Conservation (phyloP, 495 filamentous ascomycete species). For the Barbatosphaeria neglecta region DNA sequence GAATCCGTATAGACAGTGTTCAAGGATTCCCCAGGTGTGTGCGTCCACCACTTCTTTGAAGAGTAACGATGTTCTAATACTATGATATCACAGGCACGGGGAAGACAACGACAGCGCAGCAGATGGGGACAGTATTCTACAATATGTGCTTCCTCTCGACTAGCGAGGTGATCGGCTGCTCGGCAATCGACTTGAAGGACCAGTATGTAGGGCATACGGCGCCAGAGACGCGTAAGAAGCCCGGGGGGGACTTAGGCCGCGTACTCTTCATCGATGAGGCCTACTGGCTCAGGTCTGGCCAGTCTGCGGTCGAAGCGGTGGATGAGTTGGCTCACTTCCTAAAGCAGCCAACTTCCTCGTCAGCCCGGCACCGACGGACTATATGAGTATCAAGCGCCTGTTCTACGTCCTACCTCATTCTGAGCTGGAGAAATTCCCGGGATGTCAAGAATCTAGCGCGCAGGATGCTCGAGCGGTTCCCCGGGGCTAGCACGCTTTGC, state of each 20-base stretch:
- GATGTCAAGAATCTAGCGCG: no score
- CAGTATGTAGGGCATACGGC: slow-evolving; percentile 47
- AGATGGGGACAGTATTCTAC: slow-evolving; percentile 59
- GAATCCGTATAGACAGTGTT: slow-evolving; percentile 22
- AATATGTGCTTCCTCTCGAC: slow-evolving; percentile 48
- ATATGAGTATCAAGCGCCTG: no score
- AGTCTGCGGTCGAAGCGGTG: slow-evolving; percentile 38
- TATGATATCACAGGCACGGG: slow-evolving; percentile 31
- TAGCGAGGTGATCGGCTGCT: slow-evolving; percentile 42
- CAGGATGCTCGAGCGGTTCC: no score
- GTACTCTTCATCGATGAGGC: slow-evolving; percentile 55
- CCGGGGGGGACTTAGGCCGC: slow-evolving; percentile 45
- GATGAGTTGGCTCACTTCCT: slow-evolving; percentile 53
- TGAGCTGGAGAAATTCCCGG: no score
- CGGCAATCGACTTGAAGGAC: slow-evolving; percentile 46
- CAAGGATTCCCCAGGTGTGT: slow-evolving; percentile 24
- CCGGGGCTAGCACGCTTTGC: no score
- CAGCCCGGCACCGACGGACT: no score
- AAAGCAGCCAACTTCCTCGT: no score
- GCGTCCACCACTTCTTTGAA: not conserved
- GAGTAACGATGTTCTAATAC: not conserved
- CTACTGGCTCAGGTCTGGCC: slow-evolving; percentile 30
- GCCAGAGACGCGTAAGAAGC: slow-evolving; percentile 40
- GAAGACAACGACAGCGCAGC: slow-evolving; percentile 55
- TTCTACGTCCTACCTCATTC: no score